Evolutionary conservation across 495 filamentous ascomycete species (phyloP).

Genomic region (Trypethelium eluteriae): DNA sequence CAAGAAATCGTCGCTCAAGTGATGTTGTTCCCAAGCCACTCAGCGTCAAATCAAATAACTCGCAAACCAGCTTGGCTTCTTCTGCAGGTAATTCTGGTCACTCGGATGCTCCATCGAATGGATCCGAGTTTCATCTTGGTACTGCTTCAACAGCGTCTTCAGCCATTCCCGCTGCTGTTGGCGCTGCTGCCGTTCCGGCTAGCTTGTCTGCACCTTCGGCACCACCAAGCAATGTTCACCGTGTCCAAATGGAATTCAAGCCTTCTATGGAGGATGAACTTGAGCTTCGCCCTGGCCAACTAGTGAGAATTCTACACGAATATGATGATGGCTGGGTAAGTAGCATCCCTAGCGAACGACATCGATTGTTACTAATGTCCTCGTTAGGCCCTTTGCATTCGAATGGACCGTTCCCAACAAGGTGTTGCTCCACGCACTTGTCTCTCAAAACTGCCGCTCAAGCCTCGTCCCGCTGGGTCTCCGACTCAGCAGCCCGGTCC

Average conservation of each 20-base stretch:
- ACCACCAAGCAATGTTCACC: slow-evolving; percentile 49
- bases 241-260: slow-evolving; percentile 91
- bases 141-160: slow-evolving; percentile 40
- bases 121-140: slow-evolving; percentile 16
- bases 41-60: slow-evolving; percentile 30
- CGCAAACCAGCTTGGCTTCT: slow-evolving; percentile 18
- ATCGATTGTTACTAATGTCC: slow-evolving; percentile 35
- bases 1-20: slow-evolving; percentile 14
- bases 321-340: slow-evolving; percentile 98
- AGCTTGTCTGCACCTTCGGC: slow-evolving; percentile 26
- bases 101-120: slow-evolving; percentile 1
- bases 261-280: slow-evolving; percentile 91
- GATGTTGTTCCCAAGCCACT: slow-evolving; percentile 22
- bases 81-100: neutral
- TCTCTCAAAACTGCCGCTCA: slow-evolving; percentile 83
- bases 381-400: slow-evolving; percentile 73
- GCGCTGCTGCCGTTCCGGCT: slow-evolving; percentile 40
- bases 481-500: slow-evolving; percentile 40
- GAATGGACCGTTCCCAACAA: slow-evolving; percentile 81
- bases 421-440: slow-evolving; percentile 92
- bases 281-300: slow-evolving; percentile 64
- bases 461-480: slow-evolving; percentile 60
- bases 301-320: slow-evolving; percentile 84
- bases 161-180: slow-evolving; percentile 49
- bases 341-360: slow-evolving; percentile 13